These are phyloP conservation scores for Lactarius sp. DNA, from an alignment of 768 basidiomycete genomes.

Conservation along the genomic window DNA sequence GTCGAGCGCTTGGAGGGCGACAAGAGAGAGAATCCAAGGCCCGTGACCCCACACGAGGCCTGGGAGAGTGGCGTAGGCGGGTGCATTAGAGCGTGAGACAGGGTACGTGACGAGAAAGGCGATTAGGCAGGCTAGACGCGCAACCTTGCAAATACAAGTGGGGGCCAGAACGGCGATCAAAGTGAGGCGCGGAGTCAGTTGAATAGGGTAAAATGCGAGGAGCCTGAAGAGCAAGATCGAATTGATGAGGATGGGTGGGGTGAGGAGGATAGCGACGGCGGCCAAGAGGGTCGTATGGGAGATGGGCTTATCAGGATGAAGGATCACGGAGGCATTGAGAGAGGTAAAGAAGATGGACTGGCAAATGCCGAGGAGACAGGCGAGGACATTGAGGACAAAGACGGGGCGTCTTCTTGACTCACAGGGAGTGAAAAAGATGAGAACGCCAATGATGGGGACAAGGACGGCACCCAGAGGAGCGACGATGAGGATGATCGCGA, in stretches of 20 bases:
- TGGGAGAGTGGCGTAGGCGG: conserved; percentile 5
- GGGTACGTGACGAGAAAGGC: conserved; percentile 22
- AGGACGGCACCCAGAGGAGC: conserved; percentile 20
- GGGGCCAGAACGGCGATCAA: conserved; percentile 13
- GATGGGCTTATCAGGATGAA: conserved; percentile 4
- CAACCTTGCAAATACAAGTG: conserved; percentile 12
- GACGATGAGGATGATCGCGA: conserved; percentile 24
- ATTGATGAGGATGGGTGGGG: conserved; percentile 22
- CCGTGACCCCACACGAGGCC: conserved; percentile 24
- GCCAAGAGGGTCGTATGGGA: neutral
- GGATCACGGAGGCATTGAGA: conserved; percentile 7
- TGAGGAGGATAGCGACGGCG: conserved; percentile 11
- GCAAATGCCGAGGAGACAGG: conserved; percentile 22
- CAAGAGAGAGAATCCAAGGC: conserved; percentile 13
- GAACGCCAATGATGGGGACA: conserved; percentile 18
- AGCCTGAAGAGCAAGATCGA: conserved; percentile 23
- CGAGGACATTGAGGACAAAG: conserved; percentile 24
- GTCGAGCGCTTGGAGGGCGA: conserved; percentile 22
- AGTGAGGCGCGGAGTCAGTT: conserved; percentile 17
- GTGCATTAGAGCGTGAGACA: conserved; percentile 5
- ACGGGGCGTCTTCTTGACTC: conserved; percentile 22
- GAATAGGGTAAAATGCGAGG: conserved; percentile 24
- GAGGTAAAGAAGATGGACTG: conserved; percentile 15
- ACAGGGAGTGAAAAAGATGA: conserved; percentile 20
- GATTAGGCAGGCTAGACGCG: conserved; percentile 17